Evolutionary conservation across 2,329 filamentous ascomycete species (phyloP), one percentile per base, ranked within the genome.

Genomic region (Fusarium keratoplasticum): DNA sequence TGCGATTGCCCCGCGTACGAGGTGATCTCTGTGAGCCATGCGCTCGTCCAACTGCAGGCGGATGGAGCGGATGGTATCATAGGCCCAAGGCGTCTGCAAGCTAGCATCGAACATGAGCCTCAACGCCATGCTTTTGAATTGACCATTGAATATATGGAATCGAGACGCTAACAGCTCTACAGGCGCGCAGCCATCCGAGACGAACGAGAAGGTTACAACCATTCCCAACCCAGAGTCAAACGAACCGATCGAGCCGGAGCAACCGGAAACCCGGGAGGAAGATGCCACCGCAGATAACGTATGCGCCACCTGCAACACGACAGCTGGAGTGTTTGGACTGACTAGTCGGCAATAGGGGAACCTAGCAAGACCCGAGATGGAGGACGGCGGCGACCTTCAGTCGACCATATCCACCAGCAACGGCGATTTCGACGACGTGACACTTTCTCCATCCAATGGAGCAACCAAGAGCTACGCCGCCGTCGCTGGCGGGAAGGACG

Each of bases 161-260:
- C 3, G 22, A 61, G 5, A 40, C 31, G 52, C 70, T 79, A 64
- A 79, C 52, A 20, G 22, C 20, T 10, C 3, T 14, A 14, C 42
- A 76, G 74, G 44, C 16, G n/a, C 58, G 10, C 44, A 66, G 5
- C 36, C 50, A 18, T 61, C 42, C 25, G 67, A 75, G 36, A 27
- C 70, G 16, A 68, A 74, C 61, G 73, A 78, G 62, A 79, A 79
- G 58, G 74, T 76, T 54, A 71, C 70, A 25, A 74, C 70, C 14
- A 66, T 74, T 36, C 64, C 74, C 6, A 75, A 78, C 44, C 67
- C 71, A 25, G 69, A 72, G 35, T 65, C 42, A 38, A 60, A 72
- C 25, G 62, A 75, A 52, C 47, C 60, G 69, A 62, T 50, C 61
- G 40, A 61, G 50, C 62, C 69, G 72, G 50, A 69, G 57, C 65